Conservation (phyloP, 129 eudicot species). For the Silybum marianum region DNA sequence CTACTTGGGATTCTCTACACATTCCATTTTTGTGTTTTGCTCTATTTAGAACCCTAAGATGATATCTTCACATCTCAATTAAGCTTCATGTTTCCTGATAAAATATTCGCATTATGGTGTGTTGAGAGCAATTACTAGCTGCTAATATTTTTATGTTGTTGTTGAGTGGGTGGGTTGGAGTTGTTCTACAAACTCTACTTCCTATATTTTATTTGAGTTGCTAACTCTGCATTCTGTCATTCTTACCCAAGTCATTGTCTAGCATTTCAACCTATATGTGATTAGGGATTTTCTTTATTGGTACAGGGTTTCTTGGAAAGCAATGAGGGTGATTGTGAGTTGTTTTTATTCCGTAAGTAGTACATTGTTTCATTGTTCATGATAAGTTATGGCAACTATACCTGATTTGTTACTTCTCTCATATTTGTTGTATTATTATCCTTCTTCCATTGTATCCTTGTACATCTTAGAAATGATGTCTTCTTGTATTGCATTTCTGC, state of each 20-base stretch:
- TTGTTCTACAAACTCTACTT: no score
- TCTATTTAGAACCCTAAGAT: not conserved
- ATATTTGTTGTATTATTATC: not conserved
- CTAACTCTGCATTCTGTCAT: conserved; percentile 8
- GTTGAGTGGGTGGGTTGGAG: no score
- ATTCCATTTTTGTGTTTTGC: not conserved
- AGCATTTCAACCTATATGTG: conserved; percentile 13
- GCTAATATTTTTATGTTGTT: no score
- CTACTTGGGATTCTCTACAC: not conserved
- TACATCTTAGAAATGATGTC: not conserved
- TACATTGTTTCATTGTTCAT: conserved; percentile 4
- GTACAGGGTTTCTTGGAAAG: conserved; percentile 87
- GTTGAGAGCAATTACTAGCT: no score
- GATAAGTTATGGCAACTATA: conserved; percentile 4
- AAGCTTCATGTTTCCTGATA: not conserved
- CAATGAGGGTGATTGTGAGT: conserved; percentile 96
- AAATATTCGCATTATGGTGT: not conserved
- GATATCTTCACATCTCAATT: not conserved
- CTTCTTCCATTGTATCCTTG: conserved; percentile 2
- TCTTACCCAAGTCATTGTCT: conserved; percentile 9
- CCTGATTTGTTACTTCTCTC: conserved; percentile 13
- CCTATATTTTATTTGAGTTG: no score
- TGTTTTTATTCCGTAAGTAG: conserved; percentile 88
- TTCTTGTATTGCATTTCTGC: conserved; percentile 3
- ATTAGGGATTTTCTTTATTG: conserved; percentile 20